Conservation (phyloP, 768 basidiomycete species). For the Trametes cingulata region DNA sequence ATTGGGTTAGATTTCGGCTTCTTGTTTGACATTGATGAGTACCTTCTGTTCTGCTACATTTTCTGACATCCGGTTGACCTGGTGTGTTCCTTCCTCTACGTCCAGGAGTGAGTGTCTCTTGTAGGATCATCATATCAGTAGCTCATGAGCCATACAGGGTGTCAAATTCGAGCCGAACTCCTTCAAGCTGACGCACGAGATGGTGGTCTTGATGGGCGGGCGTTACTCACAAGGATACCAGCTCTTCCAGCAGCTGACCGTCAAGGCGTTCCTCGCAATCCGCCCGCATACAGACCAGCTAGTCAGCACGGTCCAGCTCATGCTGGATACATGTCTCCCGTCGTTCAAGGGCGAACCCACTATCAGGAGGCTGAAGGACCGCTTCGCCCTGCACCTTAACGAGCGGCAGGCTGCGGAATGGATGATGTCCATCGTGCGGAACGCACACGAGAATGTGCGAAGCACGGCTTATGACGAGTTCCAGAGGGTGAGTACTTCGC, state of each 20-base stretch:
- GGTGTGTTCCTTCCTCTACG: slow-evolving; percentile 42
- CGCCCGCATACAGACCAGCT: slow-evolving; percentile 94
- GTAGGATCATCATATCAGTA: background rate
- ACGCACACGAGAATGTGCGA: slow-evolving; percentile 93
- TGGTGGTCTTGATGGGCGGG: slow-evolving; percentile 98
- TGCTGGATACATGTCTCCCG: slow-evolving; percentile 93
- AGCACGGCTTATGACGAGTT: slow-evolving; percentile 96
- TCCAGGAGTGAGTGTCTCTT: slow-evolving; percentile 58
- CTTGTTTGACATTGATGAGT: slow-evolving; percentile 98
- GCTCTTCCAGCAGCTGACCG: slow-evolving; percentile 88
- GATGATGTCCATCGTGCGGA: slow-evolving; percentile 86
- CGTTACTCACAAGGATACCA: slow-evolving; percentile 92
- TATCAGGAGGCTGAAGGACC: slow-evolving; percentile 81
- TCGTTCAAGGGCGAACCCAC: slow-evolving; percentile 97
- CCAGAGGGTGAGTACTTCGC: slow-evolving; percentile 63
- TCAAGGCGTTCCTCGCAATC: slow-evolving; percentile 96
- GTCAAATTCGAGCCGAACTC: slow-evolving; percentile 98
- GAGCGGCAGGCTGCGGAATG: slow-evolving; percentile 93
- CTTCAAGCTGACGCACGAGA: slow-evolving; percentile 98
- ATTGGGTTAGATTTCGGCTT: slow-evolving; percentile 82
- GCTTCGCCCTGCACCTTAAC: slow-evolving; percentile 79
- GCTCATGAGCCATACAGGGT: slow-evolving; percentile 50
- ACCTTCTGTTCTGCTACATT: slow-evolving; percentile 6
- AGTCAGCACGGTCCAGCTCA: slow-evolving; percentile 83
- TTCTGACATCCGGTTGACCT: slow-evolving; percentile 31